phyloP scores from a whole-genome alignment of 1,284 basidiomycete genomes.

The Fomes fomentarius region DNA sequence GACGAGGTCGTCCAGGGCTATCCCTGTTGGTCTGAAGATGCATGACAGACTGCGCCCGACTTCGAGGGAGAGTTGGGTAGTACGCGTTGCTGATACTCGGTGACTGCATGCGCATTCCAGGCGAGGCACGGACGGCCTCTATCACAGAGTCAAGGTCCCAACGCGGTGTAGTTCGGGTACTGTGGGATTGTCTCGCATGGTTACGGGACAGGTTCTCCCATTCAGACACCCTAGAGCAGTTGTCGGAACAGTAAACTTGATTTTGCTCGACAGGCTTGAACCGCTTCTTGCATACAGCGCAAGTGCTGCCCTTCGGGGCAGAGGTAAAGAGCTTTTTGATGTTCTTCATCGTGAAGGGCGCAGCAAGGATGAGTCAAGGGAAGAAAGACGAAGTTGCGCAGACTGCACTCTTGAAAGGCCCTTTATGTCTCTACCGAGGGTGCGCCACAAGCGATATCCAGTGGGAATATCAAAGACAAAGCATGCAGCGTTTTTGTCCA shows the following conservation, averaged over 20 bases:
- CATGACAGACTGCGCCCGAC: neutral
- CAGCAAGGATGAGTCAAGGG: too few species aligned
- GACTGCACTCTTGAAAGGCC: neutral
- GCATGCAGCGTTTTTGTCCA: neutral
- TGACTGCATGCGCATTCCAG: neutral
- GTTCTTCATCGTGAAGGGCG: slow-evolving; percentile 10
- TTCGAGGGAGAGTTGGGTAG: neutral
- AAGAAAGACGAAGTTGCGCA: neutral
- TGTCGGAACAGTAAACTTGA: slow-evolving; percentile 2
- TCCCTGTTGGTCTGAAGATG: neutral
- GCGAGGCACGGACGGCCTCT: neutral
- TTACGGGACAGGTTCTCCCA: neutral
- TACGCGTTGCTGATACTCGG: neutral
- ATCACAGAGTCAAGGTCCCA: neutral
- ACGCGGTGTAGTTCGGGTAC: neutral
- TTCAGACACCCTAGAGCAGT: neutral
- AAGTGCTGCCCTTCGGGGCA: neutral
- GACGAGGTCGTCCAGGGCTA: neutral
- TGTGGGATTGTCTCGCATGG: neutral
- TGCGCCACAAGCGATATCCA: neutral
- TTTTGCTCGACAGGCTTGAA: neutral
- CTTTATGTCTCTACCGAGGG: neutral
- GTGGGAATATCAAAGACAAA: neutral
- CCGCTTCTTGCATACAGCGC: neutral
- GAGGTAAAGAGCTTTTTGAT: slow-evolving; percentile 6